Percentiles rank a stretch among this genome's conserved stretches.
Conservation (phyloP, 2,329 filamentous ascomycete genomes). For the Colletotrichum eleusines region DNA sequence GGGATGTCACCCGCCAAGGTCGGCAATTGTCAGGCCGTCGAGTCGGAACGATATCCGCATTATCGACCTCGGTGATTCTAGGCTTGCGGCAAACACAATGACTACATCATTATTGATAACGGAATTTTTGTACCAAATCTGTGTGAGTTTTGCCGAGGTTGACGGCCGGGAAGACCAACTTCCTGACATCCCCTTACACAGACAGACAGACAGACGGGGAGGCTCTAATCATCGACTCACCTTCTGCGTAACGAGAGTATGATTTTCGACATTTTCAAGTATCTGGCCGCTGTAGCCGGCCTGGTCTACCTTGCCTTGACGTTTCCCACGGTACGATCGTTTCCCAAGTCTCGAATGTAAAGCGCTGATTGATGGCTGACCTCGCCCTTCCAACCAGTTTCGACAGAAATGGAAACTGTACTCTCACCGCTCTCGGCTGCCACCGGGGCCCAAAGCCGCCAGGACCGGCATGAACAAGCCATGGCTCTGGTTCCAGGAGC, state of each 20-base stretch:
- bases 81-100: not conserved
- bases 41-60: not conserved
- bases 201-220: no score
- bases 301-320: constrained; percentile 46
- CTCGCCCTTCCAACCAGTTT: constrained; percentile 45
- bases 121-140: not conserved
- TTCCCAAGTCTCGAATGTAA: not conserved
- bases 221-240: not conserved
- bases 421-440: constrained; percentile 53
- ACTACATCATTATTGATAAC: not conserved
- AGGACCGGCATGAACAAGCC: constrained; percentile 55
- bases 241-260: not conserved
- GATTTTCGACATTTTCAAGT: constrained; percentile 35
- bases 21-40: constrained; percentile 44
- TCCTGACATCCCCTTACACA: not conserved
- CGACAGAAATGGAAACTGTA: constrained; percentile 55
- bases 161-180: not conserved
- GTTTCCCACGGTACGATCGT: constrained; percentile 46
- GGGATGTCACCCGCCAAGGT: constrained; percentile 32
- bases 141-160: not conserved
- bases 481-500: constrained; percentile 58
- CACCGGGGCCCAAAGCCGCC: constrained; percentile 53
- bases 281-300: constrained; percentile 41
- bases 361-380: not conserved
- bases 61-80: not conserved